Base-by-base conservation (phyloP, 495 filamentous ascomycete genomes). In the Lichina pygmaea region DNA sequence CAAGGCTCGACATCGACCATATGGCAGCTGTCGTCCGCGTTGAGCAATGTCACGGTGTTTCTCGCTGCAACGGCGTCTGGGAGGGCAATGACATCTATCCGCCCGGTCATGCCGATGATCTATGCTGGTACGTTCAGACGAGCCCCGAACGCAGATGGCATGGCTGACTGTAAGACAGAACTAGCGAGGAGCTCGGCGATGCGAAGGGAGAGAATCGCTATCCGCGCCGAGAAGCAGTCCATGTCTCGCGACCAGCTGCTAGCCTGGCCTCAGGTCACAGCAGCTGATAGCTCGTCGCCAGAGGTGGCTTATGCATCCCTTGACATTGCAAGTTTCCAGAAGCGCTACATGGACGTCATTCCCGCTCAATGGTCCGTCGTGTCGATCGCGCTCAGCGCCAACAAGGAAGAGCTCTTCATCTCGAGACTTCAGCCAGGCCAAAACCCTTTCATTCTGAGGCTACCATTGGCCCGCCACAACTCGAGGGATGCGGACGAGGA, bases 361-460 rank as follows among this genome's bases (percentile, higher is more conserved):
- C 91, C 89, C 0, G 58, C 63, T 16, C 57, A 64, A 17, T 97
- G 89, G 89, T 83, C 75, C 37, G 82, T 81, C 6, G 61, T 95
- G 7, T 94, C 86, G 0, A 60, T 97, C 31, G 77, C 81, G 0
- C 54, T 95, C 13, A 86, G 77, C 54, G 81, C 89, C 33, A 74
- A 72, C 44, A 66, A 64, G 8, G 75, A 78, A 10, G 86, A 94
- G 49, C 75, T 97, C 11, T 77, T 76, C 48, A 72, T 93, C 38
- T 83, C 79, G 10, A 77, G 78, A 50, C 70, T 92, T 17, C 72
- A 80, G 48, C 63, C 72, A 34, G 73, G 71, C 13, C 69, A 78
- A 32, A 69, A 66, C 31, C 89, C 91, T 8, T 86, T 95, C 51
- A 69, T 89, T 41, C 60, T 97, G 24, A 76, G 83, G 8, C 66